These are phyloP conservation scores for Fusarium sp. DNA, from an alignment of 2,329 filamentous ascomycete species.

Conservation along the genomic window DNA sequence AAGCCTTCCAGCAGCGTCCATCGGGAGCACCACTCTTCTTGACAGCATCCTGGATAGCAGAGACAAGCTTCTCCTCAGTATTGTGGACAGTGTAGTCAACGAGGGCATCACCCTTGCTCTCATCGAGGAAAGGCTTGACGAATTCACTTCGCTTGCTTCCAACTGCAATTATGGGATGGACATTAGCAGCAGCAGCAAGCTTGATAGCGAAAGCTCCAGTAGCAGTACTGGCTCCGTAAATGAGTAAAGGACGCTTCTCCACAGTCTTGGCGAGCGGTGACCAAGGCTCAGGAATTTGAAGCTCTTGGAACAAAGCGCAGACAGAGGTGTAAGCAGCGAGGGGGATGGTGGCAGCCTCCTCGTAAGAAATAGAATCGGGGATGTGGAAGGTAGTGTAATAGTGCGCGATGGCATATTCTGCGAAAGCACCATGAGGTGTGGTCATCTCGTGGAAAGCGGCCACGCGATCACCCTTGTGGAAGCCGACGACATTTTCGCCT, in stretches of 20 bases:
- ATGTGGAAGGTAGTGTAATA: constrained; percentile 69
- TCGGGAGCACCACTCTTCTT: not conserved
- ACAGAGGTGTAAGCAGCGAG: constrained; percentile 23
- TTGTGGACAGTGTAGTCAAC: constrained; percentile 22
- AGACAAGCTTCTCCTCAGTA: not conserved
- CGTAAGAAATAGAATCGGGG: constrained; percentile 46
- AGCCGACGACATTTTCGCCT: constrained; percentile 38
- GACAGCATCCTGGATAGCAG: constrained; percentile 10
- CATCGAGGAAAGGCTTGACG: constrained; percentile 7
- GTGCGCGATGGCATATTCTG: constrained; percentile 70
- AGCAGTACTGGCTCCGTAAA: constrained; percentile 65
- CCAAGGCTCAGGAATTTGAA: constrained; percentile 17
- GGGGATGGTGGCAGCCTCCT: constrained; percentile 26
- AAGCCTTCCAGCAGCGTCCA: constrained; percentile 12
- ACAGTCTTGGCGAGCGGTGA: not conserved
- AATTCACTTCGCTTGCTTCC: constrained; percentile 55
- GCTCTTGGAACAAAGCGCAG: constrained; percentile 13
- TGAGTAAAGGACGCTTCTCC: constrained; percentile 56
- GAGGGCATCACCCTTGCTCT: constrained; percentile 26
- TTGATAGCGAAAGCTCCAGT: constrained; percentile 70
- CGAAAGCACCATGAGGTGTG: constrained; percentile 65
- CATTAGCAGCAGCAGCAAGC: constrained; percentile 60
- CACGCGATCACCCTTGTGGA: constrained; percentile 58
- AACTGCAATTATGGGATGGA: constrained; percentile 70
- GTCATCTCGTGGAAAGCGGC: constrained; percentile 65